Evolutionary conservation across 345 rosid genomes (phyloP).

Genomic region (Bruguiera sexangula): DNA sequence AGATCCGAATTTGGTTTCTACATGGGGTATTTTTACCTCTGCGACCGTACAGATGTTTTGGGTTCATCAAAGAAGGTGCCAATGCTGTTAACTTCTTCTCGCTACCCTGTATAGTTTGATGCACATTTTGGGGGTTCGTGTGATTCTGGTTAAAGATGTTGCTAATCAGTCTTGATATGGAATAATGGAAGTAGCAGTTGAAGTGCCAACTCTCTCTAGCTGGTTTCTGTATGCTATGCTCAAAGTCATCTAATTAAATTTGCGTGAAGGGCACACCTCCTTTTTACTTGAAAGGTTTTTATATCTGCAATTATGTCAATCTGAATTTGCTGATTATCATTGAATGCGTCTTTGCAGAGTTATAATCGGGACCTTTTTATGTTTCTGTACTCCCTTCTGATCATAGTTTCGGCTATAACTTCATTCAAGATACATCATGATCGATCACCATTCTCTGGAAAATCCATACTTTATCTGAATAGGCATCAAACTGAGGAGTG

Average conservation of each 20-base stretch:
- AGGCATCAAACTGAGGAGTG: conserved; percentile 99
- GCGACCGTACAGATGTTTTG: conserved; percentile 89
- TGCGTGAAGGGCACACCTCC: background rate
- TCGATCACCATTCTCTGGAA: conserved; percentile 83
- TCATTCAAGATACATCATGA: conserved; percentile 87
- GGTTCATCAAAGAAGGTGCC: conserved; percentile 73
- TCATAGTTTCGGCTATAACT: conserved; percentile 87
- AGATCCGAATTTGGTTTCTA: conserved; percentile 75
- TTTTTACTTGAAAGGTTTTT: background rate
- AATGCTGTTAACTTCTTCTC: conserved; percentile 10
- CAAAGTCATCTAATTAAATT: background rate
- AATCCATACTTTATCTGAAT: conserved; percentile 83
- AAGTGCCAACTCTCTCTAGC: background rate
- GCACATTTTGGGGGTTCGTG: background rate
- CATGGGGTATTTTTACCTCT: conserved; percentile 65
- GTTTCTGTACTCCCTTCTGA: conserved; percentile 92
- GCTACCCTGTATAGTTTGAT: background rate
- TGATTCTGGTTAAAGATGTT: conserved; percentile 5
- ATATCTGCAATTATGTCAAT: background rate
- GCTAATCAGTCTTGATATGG: background rate
- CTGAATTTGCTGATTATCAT: background rate
- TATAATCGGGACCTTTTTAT: conserved; percentile 86
- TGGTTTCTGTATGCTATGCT: background rate
- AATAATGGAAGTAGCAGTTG: background rate
- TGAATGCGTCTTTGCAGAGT: conserved; percentile 50